Percentiles rank a stretch among this genome's conserved stretches.
Conservation (phyloP, 176 grass and related monocot species). For the Zizania latifolia region DNA sequence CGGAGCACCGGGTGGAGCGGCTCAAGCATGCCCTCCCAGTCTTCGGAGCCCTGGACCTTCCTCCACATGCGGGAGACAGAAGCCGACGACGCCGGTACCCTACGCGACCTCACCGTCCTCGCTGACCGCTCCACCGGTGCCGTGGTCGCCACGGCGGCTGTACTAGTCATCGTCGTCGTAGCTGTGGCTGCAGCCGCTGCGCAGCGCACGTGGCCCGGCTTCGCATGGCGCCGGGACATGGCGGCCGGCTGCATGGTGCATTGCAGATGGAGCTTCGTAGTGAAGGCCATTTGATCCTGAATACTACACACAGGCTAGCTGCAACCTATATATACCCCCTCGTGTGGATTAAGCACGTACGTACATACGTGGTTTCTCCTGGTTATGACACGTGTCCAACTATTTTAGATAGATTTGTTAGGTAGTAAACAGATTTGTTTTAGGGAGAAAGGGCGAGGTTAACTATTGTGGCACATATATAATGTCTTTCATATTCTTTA, state of each 20-base stretch:
- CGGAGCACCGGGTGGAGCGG: conserved; percentile 53
- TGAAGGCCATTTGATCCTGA: background rate
- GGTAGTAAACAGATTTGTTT: too few relatives aligned
- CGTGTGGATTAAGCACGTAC: background rate
- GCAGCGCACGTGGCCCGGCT: background rate
- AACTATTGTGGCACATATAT: too few relatives aligned
- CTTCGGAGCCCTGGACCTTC: conserved; percentile 44
- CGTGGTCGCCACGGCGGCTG: background rate
- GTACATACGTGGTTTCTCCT: background rate
- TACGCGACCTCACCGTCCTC: background rate
- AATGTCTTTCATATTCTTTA: too few relatives aligned
- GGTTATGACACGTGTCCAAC: background rate
- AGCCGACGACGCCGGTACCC: background rate
- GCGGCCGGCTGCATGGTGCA: background rate
- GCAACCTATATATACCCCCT: background rate
- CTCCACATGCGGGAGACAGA: conserved; percentile 18
- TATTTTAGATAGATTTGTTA: too few relatives aligned
- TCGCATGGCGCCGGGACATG: background rate
- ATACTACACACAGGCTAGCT: background rate
- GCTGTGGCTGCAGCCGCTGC: background rate
- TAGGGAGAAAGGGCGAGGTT: too few relatives aligned
- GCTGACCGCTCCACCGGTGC: background rate
- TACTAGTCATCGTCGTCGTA: background rate
- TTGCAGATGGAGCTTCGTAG: background rate
- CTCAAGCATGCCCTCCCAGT: conserved; percentile 44